Evolutionary conservation across 2,329 filamentous ascomycete genomes (phyloP), one percentile per base, ranked within the genome.

Genomic region (Colletotrichum higginsianum): DNA sequence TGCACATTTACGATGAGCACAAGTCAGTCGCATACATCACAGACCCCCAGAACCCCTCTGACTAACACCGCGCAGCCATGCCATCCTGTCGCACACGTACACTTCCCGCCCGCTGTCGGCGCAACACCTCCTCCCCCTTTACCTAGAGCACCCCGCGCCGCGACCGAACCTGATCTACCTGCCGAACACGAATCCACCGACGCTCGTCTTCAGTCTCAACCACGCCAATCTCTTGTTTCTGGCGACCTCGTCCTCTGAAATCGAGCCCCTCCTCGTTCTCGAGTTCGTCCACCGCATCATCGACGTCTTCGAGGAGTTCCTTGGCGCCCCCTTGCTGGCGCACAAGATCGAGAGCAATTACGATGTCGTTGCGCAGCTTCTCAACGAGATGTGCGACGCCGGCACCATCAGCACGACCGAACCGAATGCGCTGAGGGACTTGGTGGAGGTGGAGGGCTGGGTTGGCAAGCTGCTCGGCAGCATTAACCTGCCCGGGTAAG

Each of bases 1-100:
- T 99, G 79, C 96, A 98, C 86, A 95, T 99, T 81, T 98, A 93
- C 83, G 95, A 98, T 89, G 95, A 98, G 86, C 91, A 95, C 84
- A 94, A 95, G 95, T 97, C 85, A 79, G 88, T 78, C 62, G 69
- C 74, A 72, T 49, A 53, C 46, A 47, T 18, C 26, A 13, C 23
- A 42, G 35, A 13, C 18, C 13, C 4, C 13, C 35, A 47, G 35
- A 53, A 18, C 13, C 4, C 6, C 18, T 9, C 15, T 30, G 16
- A 53, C 40, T 42, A 40, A 42, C 58, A 47, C 38, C n/a, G 30
- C 61, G 50, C 76, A 98, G 95, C 83, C 92, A 90, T 78, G 90
- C 93, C 75, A 90, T 98, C 77, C 90, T 99, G 79, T 94, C 96
- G 76, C 96, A 98, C 82, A 91, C 91, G 80, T 99, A 97, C 86